Evolutionary conservation across 2,329 filamentous ascomycete genomes (phyloP), one percentile per base, ranked within the genome.

Genomic region (Fusarium transvaalense): DNA sequence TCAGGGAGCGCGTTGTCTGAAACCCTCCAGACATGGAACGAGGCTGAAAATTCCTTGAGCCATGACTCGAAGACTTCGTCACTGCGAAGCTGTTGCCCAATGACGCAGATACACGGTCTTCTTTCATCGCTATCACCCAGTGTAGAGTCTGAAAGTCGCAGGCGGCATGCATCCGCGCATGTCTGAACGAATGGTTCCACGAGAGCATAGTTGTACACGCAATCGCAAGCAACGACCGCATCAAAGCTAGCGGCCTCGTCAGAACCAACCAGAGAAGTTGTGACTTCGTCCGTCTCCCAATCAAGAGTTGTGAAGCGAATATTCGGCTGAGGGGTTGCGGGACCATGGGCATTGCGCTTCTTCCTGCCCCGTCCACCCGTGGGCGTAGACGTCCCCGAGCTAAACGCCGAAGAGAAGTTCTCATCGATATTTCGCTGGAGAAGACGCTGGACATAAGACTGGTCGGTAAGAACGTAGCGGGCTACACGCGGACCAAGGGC

Each of bases 201-300:
- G 5, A 98, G 86, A 4, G 91, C 88, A 69, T 97, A 92, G 79
- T 98, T 99, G 83, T 97, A 99, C 71, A 99, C 91, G 78, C 94
- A 97, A 78, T 99, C 96, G 76, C 93, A 97, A 6, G 94, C 93
- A 35, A 98, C 77, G 13, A 98, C 83, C 15, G 89, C 80, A 74
- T 97, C 91, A 69, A 96, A 91, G 59, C 85, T 84, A 74, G 71
- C 75, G 43, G 66, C 74, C 37, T 54, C 66, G 17, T 69, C 64
- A 15, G 76, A 76, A 13, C 79, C 77, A 2, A 81, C 81, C 31
- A 87, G 77, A 4, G 73, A 72, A 12, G 76, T 67, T 25, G 81
- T 85, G 12, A 90, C 84, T 46, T 84, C 78, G 64, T 88, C 85
- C 0, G 84, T 83, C 76, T 98, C 94, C 96, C 96, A 99, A 79